These are phyloP conservation scores for Cucumis variabilis DNA, from an alignment of 331 rosid genomes.

Conservation along the genomic window DNA sequence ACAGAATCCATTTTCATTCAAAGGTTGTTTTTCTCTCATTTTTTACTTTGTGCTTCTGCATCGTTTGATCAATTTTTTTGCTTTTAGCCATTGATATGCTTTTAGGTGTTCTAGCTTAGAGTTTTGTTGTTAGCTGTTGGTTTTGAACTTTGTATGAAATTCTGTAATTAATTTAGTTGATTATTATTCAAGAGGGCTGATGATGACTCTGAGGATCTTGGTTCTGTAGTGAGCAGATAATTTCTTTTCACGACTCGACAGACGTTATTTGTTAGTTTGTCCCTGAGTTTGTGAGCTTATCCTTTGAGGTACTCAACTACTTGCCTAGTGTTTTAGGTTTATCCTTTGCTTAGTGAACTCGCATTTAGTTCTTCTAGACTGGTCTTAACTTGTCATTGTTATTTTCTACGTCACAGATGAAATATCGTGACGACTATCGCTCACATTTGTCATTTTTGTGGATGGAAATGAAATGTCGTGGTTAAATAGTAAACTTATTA, in stretches of 20 bases:
- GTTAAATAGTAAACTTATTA: neutral
- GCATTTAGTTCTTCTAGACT: neutral
- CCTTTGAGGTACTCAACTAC: conserved; percentile 95
- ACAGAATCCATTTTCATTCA: conserved; percentile 46
- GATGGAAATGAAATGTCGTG: neutral
- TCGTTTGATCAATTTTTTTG: neutral
- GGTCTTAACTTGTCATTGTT: neutral
- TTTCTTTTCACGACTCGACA: conserved; percentile 64
- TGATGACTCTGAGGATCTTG: conserved; percentile 55
- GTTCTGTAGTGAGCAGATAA: conserved; percentile 39
- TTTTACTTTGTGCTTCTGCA: neutral
- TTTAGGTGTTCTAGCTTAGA: neutral
- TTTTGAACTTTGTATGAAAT: neutral
- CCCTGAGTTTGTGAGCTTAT: conserved; percentile 56
- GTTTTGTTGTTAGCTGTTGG: conserved; percentile 13
- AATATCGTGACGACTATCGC: neutral
- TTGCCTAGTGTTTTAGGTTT: conserved; percentile 69
- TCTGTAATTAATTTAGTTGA: neutral
- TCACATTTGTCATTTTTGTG: neutral
- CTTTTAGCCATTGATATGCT: neutral
- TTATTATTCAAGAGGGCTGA: conserved; percentile 45
- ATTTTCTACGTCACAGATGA: neutral
- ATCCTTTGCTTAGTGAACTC: neutral
- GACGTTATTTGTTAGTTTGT: conserved; percentile 66
- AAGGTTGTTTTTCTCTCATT: conserved; percentile 51